These are phyloP conservation scores for Thielaviopsis musarum DNA, from an alignment of 2,329 filamentous ascomycete species.

Conservation along the genomic window DNA sequence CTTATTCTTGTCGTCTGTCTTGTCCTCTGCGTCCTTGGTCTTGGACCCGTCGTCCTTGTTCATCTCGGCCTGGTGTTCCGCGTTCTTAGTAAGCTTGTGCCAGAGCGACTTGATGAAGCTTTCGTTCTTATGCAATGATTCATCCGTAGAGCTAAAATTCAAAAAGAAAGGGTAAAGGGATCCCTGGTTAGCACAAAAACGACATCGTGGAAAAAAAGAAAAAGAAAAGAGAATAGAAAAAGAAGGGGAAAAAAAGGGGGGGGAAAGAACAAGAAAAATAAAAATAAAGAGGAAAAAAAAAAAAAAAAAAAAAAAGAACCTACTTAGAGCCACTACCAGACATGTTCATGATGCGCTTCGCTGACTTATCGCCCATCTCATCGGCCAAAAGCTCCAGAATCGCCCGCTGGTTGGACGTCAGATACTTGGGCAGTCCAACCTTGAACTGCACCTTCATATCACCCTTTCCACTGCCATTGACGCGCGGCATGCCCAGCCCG, in stretches of 20 bases:
- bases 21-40: slow-evolving; percentile 15
- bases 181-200: no score
- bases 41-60: no score
- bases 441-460: slow-evolving; percentile 91
- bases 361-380: slow-evolving; percentile 84
- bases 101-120: slow-evolving; percentile 86
- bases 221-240: no score
- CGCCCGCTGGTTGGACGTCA: slow-evolving; percentile 78
- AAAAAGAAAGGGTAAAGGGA: neutral
- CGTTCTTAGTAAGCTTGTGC: slow-evolving; percentile 77
- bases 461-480: slow-evolving; percentile 53
- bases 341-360: slow-evolving; percentile 84
- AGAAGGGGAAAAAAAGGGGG: no score
- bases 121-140: slow-evolving; percentile 52
- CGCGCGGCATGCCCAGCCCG: slow-evolving; percentile 87
- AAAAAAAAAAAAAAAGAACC: slow-evolving; percentile 18
- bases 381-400: slow-evolving; percentile 93
- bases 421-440: slow-evolving; percentile 86
- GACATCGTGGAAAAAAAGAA: no score
- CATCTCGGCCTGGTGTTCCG: slow-evolving; percentile 30
- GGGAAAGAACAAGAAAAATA: neutral
- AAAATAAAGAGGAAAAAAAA: neutral
- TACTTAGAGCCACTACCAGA: slow-evolving; percentile 24
- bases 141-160: neutral
- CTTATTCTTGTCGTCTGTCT: slow-evolving; percentile 14